A percentile compares a stretch with the other conserved stretches of the same genome.
Evolutionary conservation across 2,329 filamentous ascomycete genomes (phyloP).

Genomic region (Penicillium verrucosum): DNA sequence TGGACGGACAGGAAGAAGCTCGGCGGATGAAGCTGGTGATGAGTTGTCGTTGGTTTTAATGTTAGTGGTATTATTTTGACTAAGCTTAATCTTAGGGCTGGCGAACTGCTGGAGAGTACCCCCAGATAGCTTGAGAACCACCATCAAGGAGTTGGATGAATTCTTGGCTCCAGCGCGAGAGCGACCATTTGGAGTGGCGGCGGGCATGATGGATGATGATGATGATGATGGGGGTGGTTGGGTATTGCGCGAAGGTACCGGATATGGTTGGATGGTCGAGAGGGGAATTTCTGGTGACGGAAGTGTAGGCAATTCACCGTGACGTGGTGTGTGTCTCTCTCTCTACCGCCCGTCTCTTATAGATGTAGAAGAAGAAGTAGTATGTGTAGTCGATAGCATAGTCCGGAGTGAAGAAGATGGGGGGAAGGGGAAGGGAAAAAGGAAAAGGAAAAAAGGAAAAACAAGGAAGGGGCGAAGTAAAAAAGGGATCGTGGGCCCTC

Average conservation of each 20-base stretch:
- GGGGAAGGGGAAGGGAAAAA: constrained; percentile 12
- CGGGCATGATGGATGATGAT: constrained; percentile 19
- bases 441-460: constrained; percentile 13
- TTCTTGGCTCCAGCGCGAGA: constrained; percentile 29
- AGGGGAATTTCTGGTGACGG: constrained; percentile 7
- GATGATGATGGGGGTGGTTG: neutral
- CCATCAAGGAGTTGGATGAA: constrained; percentile 16
- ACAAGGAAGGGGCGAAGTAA: constrained; percentile 19
- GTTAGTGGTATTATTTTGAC: constrained; percentile 17
- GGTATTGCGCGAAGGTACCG: neutral
- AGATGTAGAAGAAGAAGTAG: constrained; percentile 33
- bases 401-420: constrained; percentile 19
- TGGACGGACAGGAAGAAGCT: constrained; percentile 33
- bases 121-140: constrained; percentile 42
- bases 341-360: constrained; percentile 21
- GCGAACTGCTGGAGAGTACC: constrained; percentile 37
- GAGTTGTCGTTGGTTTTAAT: constrained; percentile 31
- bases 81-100: neutral
- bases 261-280: constrained; percentile 3
- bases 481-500: constrained; percentile 28
- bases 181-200: constrained; percentile 36
- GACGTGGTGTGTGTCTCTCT: constrained; percentile 19
- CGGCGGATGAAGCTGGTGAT: constrained; percentile 38
- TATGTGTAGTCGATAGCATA: constrained; percentile 31
- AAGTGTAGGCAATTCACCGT: constrained; percentile 17